Evolutionary conservation across 1,284 basidiomycete genomes (phyloP).

Genomic region (Rhodotorula sp.): DNA sequence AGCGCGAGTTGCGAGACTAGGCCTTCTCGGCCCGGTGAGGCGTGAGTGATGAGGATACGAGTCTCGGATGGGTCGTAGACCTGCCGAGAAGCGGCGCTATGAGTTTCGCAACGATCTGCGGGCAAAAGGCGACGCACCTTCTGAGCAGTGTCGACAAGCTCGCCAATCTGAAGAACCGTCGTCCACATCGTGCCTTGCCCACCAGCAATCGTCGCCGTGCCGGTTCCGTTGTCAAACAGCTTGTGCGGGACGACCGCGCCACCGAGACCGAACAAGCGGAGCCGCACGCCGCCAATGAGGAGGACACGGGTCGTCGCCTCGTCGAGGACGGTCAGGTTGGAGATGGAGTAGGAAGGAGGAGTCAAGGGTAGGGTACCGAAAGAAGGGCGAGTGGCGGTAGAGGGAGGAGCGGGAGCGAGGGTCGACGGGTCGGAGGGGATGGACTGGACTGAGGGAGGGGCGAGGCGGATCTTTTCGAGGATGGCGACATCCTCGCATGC

Average conservation of each 20-base stretch:
- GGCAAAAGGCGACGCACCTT: slow-evolving; percentile 57
- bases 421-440: slow-evolving; percentile 31
- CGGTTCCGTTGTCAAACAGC: slow-evolving; percentile 95
- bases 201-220: slow-evolving; percentile 91
- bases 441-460: slow-evolving; percentile 36
- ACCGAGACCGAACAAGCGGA: slow-evolving; percentile 89
- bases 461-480: slow-evolving; percentile 53
- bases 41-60: slow-evolving; percentile 87
- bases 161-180: slow-evolving; percentile 93
- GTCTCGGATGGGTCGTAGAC: slow-evolving; percentile 86
- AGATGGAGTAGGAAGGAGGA: slow-evolving; percentile 47
- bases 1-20: slow-evolving; percentile 87
- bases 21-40: slow-evolving; percentile 88
- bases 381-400: slow-evolving; percentile 10
- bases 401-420: slow-evolving; percentile 1
- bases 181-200: slow-evolving; percentile 99
- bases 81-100: slow-evolving; percentile 38
- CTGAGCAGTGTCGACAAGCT: slow-evolving; percentile 95
- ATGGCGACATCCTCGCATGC: slow-evolving; percentile 94
- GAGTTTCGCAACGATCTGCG: background rate
- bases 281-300: slow-evolving; percentile 87
- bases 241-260: slow-evolving; percentile 95
- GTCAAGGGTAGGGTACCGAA: slow-evolving; percentile 4
- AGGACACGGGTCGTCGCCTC: slow-evolving; percentile 88
- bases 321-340: slow-evolving; percentile 86